phyloP scores from a whole-genome alignment of 192 early-diverging fungal genomes.

The Pilobolus umbonatus region DNA sequence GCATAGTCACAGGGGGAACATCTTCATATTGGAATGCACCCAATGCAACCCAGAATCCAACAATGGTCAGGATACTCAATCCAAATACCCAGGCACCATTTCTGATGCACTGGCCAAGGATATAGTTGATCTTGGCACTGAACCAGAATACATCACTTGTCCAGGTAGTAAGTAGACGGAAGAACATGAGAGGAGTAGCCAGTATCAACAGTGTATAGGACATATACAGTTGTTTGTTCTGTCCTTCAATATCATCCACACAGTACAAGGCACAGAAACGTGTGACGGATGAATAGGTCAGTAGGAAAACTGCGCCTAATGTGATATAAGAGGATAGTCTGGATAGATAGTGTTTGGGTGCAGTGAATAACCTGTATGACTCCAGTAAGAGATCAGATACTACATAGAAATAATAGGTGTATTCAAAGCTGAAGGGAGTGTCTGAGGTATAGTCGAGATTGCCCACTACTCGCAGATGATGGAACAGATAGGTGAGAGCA shows the following conservation, averaged over 20 bases:
- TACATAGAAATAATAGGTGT: conserved; percentile 22
- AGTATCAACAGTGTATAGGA: conserved; percentile 8
- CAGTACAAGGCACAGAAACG: neutral
- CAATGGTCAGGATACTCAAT: conserved; percentile 5
- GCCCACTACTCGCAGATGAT: conserved; percentile 11
- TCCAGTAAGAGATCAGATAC: conserved; percentile 24
- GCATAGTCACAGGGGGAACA: conserved; percentile 14
- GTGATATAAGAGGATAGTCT: conserved; percentile 7
- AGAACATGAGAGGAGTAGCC: conserved; percentile 20
- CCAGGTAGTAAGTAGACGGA: conserved; percentile 9
- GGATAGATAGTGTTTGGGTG: neutral
- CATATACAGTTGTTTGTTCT: neutral
- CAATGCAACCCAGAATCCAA: conserved; percentile 30
- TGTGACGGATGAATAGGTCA: neutral
- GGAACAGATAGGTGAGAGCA: conserved; percentile 4
- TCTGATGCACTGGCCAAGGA: conserved; percentile 12
- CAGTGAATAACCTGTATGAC: neutral
- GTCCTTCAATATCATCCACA: neutral
- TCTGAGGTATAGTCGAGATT: conserved; percentile 20
- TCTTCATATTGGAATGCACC: conserved; percentile 24
- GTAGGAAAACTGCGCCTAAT: neutral
- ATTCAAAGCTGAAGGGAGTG: conserved; percentile 10
- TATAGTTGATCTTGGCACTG: conserved; percentile 10
- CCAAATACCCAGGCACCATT: conserved; percentile 17
- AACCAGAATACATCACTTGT: conserved; percentile 13